Base-by-base conservation (phyloP, 352 stramenopile genomes). In the Pythium folliculosum region DNA sequence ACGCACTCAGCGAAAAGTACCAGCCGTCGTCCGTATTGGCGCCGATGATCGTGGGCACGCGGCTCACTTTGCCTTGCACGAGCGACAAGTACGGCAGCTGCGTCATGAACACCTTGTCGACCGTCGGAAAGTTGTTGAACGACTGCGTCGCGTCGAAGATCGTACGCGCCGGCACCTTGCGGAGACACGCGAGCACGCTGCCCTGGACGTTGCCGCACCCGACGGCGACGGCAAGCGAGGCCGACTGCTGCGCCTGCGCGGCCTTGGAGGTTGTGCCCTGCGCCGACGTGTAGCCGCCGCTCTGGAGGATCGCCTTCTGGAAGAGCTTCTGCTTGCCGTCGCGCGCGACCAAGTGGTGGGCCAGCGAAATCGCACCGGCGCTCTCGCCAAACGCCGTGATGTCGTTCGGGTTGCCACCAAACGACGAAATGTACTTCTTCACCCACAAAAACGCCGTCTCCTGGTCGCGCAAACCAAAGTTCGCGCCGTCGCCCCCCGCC, bases 351-450 rank as follows among this genome's bases (percentile, higher is more conserved):
- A 67, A 7, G 7, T 67, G 60, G 7, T 54, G 8, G 1, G 51
- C 14, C 22, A 60, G 17, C 50, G 44, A 47, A 13, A 47, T 35
- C 16, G 60, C 37, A n/a, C 60, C 60, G 37, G 60, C 60, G 40
- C 60, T 67, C 30, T 67, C 60, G 12, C 75, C 75, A 17, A 77
- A 32, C 1, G 68, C 75, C 3, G 71, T 81, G 1, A 81, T 58
- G 38, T 81, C 69, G 52, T 72, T 32, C 23, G 75, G 66, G 66
- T 81, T 73, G 61, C 75, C 75, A 8, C 75, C 75, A 32, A 77
- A 81, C 9, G 69, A 66, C 51, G 25, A 40, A 52, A 81, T 81
- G 65, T 81, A 72, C 35, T 71, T 70, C 14, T 74, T 60, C 6
- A 75, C 66, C 71, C 75, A 81, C 55, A 77, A 25, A 40, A 72